These are phyloP conservation scores for Gossypium herbaceum DNA, from an alignment of 345 rosid genomes.

Conservation along the genomic window DNA sequence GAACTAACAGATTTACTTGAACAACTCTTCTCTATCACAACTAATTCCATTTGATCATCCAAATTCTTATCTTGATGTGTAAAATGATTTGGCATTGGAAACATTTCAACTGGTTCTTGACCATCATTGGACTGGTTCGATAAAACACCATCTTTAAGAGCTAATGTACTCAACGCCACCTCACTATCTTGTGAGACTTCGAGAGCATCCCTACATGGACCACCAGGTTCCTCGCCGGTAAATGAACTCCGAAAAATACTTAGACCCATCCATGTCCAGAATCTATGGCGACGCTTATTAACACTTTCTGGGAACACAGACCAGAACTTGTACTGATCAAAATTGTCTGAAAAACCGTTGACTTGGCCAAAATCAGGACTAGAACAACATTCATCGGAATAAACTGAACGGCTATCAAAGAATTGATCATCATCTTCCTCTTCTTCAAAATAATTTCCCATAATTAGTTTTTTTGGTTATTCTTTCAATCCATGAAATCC, in stretches of 20 bases:
- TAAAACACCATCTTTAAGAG: slow-evolving; percentile 24
- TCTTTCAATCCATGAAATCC: slow-evolving; percentile 13
- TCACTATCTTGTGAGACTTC: slow-evolving; percentile 29
- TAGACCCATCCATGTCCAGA: slow-evolving; percentile 34
- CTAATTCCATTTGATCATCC: slow-evolving; percentile 36
- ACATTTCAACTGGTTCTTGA: slow-evolving; percentile 27
- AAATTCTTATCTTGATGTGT: slow-evolving; percentile 28
- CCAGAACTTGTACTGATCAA: slow-evolving; percentile 15
- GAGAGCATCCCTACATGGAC: slow-evolving; percentile 15
- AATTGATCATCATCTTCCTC: slow-evolving; percentile 15
- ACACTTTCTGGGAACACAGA: slow-evolving; percentile 26
- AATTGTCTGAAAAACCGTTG: not conserved
- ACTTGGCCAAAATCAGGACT: slow-evolving; percentile 2
- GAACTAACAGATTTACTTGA: slow-evolving; percentile 41
- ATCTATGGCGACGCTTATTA: slow-evolving; percentile 34
- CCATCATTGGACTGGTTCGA: slow-evolving; percentile 29
- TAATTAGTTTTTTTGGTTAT: not conserved
- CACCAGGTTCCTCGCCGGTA: slow-evolving; percentile 20
- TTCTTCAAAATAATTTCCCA: slow-evolving; percentile 10
- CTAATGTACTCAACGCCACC: slow-evolving; percentile 33
- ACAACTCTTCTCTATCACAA: slow-evolving; percentile 28
- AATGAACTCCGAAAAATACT: slow-evolving; percentile 24
- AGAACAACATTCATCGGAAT: slow-evolving; percentile 11
- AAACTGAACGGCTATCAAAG: slow-evolving; percentile 14
- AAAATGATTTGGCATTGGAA: slow-evolving; percentile 15